Conservation (phyloP, 306 rosid species). For the Quercus dentata region DNA sequence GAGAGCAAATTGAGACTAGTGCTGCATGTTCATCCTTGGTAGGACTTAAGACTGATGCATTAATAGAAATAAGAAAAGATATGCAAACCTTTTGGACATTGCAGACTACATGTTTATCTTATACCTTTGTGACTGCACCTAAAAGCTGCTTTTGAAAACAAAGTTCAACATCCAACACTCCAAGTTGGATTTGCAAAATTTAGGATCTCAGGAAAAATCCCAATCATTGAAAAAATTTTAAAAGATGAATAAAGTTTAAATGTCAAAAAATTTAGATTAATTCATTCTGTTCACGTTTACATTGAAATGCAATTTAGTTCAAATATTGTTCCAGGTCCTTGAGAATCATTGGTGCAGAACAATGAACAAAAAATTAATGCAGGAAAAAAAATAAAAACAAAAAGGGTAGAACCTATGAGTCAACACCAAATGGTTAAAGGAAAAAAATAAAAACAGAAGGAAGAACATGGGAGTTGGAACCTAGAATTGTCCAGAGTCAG, state of each 20-base stretch:
- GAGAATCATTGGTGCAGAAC: neutral
- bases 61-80: neutral
- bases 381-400: too few relatives aligned
- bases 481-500: too few relatives aligned
- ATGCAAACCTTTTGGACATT: neutral
- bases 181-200: neutral
- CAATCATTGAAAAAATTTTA: neutral
- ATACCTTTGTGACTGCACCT: neutral
- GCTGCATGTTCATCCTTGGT: neutral
- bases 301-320: neutral
- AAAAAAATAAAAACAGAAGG: too few relatives aligned
- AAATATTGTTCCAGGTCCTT: neutral
- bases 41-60: neutral
- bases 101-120: neutral
- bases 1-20: neutral
- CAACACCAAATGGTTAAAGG: too few relatives aligned
- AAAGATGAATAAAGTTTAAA: neutral
- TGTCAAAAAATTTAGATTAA: neutral
- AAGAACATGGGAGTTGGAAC: too few relatives aligned
- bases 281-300: neutral
- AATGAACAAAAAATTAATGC: too few relatives aligned
- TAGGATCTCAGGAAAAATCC: neutral
- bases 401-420: too few relatives aligned
- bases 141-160: neutral
- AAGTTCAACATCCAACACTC: neutral